Evolutionary conservation across 768 basidiomycete species (phyloP).

Genomic region (Serpula lacrymans): DNA sequence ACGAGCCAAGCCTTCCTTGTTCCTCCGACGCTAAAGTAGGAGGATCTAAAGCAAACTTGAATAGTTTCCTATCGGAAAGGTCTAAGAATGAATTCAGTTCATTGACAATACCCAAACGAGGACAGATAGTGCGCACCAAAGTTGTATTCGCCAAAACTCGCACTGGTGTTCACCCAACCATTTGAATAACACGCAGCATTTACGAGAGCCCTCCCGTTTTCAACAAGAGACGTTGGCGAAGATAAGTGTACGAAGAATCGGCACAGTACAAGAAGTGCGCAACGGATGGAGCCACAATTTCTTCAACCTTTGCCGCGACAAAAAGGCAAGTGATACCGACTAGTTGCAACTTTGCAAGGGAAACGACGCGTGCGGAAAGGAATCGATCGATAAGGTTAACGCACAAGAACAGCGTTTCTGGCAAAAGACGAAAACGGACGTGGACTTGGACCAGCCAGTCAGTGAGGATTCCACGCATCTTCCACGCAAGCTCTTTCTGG

Average conservation of each 20-base stretch:
- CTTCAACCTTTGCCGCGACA: conserved; percentile 89
- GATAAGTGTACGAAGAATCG: conserved; percentile 74
- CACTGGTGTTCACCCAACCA: no score
- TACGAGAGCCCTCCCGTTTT: no score
- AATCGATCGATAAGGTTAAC: conserved; percentile 83
- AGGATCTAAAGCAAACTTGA: no score
- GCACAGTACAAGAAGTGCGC: conserved; percentile 76
- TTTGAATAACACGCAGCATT: no score
- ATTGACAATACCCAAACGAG: no score
- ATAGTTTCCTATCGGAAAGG: no score
- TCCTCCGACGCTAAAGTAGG: no score
- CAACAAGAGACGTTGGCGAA: no score
- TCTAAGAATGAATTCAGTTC: no score
- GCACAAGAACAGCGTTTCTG: conserved; percentile 89
- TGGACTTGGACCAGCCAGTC: conserved; percentile 96
- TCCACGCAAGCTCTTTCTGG: conserved; percentile 84
- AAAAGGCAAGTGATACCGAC: conserved; percentile 88
- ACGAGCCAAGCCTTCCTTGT: no score
- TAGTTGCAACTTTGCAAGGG: conserved; percentile 83
- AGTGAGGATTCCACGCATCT: conserved; percentile 82
- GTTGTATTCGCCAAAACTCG: no score
- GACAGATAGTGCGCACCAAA: no score
- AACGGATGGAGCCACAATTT: conserved; percentile 85
- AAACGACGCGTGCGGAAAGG: conserved; percentile 67
- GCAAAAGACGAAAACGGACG: conserved; percentile 76